Base-by-base conservation (phyloP, 1,284 basidiomycete genomes). In the Cryptococcus floricola region DNA sequence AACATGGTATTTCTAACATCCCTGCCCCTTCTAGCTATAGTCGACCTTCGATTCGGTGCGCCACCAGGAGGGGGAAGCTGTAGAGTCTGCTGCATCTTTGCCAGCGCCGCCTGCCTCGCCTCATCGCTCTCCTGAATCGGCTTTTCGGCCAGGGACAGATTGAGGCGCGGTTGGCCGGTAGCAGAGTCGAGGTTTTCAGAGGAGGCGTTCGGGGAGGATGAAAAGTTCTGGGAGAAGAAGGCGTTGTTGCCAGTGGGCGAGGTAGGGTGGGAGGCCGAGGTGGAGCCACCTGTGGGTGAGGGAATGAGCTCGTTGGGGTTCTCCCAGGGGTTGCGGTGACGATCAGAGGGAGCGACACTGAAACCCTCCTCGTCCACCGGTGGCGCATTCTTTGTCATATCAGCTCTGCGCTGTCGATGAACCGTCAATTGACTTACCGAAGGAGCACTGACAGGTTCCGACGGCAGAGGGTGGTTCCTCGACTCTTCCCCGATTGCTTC, bases 341-440 rank as follows among this genome's bases (percentile, higher is more conserved):
- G 71, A 48, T 79, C 77, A 1, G 77, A 69, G 1, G 81, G 81
- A 14, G 81, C 79, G 10, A 82, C 77, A 10, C 79, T 79, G 73
- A 75, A 82, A 6, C 81, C 81, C 49, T 82, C 80, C 0, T 70
- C 67, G 50, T 82, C 81, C 14, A 82, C 78, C 0, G 57, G 62
- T 19, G 71, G 66, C 1, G 64, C 50, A 61, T 66, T 48, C n/a
- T 18, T 14, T 23, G n/a, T n/a, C n/a, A 5, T 4, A 44, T 44
- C 42, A 44, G 42, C 42, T 3, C 10, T 34, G 31, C 31, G 31
- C 31, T 10, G 31, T 34, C 31, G 10, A 34, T 8, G 6, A 34
- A 34, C 10, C 31, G 31, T 10, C 10, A 43, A 38, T 19, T 39
- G 51, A 10, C 13, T 25, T 18, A 28, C 14, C 25, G 27, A 34